Base-by-base conservation (phyloP, 129 eudicot genomes). In the Dittrichia graveolens region DNA sequence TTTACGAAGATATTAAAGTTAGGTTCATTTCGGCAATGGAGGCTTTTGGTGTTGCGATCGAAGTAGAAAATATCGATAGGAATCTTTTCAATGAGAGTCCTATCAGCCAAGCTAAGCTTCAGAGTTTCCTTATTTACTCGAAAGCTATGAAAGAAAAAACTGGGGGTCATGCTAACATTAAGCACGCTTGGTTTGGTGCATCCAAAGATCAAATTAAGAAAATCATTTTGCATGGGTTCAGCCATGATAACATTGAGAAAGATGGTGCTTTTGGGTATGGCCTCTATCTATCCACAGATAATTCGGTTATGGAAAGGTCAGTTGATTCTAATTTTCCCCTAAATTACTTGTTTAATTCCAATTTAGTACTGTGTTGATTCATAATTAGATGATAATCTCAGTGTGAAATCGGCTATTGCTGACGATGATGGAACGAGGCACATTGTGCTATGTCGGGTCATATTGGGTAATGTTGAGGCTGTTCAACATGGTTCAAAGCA, bases 401-500 rank as follows among this genome's bases (percentile, higher is more conserved):
- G 91, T 65, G 48, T 88, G 53, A 63, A 75, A 57, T 69, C 76
- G 4, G 42, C 87, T 0, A 8, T 14, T 16, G 42, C 56, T 18
- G 96, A 89, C 55, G 83, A 86, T 54, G 52, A 82, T 55, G 90
- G 87, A 5, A 43, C 80, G n/a, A 84, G 66, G 18, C 85, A 78
- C 52, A 43, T 89, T 42, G 31, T 86, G n/a, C 83, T 89, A 48
- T 89, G 91, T 61, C 87, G 87, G 2, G 96, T 89, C n/a, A 64
- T 84, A 24, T 61, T 86, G 74, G 92, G 88, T 37, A 74, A 48
- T 9, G 58, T 19, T 39, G 88, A 89, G 70, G 48, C 69, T 24
- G 78, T 89, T 58, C 43, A 18, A 12, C 82, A 85, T 65, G 83
- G 84, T 56, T 86, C 96, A 0, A 41, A 8, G 40, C 89, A 86